These are phyloP conservation scores for Oryza punctata DNA, from an alignment of 176 grass and related monocot genomes.

Conservation along the genomic window DNA sequence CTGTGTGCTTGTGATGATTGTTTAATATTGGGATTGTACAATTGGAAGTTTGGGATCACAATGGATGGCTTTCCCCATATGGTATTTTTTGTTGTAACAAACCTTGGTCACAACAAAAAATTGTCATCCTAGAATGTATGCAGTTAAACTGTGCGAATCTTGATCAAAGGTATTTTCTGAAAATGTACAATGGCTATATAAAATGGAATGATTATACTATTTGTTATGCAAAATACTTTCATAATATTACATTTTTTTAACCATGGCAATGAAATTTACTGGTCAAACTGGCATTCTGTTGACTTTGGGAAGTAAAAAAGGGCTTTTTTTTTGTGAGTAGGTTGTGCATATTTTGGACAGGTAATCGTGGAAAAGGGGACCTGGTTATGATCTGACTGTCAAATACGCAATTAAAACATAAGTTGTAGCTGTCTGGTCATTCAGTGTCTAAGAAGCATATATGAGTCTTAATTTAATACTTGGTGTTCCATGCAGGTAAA, in stretches of 20 bases:
- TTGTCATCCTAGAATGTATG: neutral
- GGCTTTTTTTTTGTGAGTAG: neutral
- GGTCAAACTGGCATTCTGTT: neutral
- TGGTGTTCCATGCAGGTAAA: constrained; percentile 59
- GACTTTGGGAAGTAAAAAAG: neutral
- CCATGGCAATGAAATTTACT: neutral
- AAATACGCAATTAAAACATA: constrained; percentile 28
- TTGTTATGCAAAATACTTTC: no score
- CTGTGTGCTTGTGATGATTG: neutral
- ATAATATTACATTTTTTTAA: neutral
- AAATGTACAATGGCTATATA: neutral
- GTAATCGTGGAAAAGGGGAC: neutral
- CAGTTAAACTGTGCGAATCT: neutral
- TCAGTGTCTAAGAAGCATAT: constrained; percentile 4
- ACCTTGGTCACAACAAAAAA: neutral
- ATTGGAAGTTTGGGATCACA: neutral
- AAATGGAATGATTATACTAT: no score
- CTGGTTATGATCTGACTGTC: neutral
- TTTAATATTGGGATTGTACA: neutral
- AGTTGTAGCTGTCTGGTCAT: constrained; percentile 1
- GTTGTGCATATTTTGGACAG: neutral
- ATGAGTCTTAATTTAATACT: constrained; percentile 8
- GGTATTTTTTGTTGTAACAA: constrained; percentile 13
- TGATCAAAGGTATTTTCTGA: neutral
- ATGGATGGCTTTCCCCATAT: neutral